These are phyloP conservation scores for Peronospora belbahrii DNA, from an alignment of 352 stramenopile species.

Conservation along the genomic window DNA sequence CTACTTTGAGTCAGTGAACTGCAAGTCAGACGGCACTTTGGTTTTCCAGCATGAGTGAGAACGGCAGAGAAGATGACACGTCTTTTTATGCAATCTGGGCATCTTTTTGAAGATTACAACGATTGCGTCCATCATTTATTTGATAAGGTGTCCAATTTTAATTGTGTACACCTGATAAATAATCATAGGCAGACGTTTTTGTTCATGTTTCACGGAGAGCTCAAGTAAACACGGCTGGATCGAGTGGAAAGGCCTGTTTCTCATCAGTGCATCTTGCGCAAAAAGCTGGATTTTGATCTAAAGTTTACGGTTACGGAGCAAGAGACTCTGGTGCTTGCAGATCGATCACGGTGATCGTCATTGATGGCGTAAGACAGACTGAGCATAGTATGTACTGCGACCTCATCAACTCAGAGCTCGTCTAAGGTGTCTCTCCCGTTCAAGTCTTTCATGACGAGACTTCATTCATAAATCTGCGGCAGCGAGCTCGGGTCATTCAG, in stretches of 20 bases:
- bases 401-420: constrained; percentile 1
- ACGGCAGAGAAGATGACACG: background rate
- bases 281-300: constrained; percentile 23
- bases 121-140: background rate
- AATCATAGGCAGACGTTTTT: background rate
- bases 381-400: constrained; percentile 20
- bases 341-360: constrained; percentile 9
- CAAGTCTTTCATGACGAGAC: constrained; percentile 13
- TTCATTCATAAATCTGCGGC: constrained; percentile 27
- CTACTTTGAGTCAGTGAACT: background rate
- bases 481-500: constrained; percentile 9
- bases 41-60: background rate
- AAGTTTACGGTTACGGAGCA: constrained; percentile 17
- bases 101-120: background rate
- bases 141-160: background rate
- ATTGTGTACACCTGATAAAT: background rate
- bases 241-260: constrained; percentile 10
- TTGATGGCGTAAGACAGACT: constrained; percentile 27
- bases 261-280: constrained; percentile 10
- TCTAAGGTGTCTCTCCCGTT: constrained; percentile 25
- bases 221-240: constrained; percentile 7
- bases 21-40: background rate
- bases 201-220: background rate
- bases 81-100: background rate
- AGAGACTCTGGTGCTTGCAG: constrained; percentile 15